These are phyloP conservation scores for Fremontodendron californicum DNA, from an alignment of 345 rosid genomes.

Conservation along the genomic window DNA sequence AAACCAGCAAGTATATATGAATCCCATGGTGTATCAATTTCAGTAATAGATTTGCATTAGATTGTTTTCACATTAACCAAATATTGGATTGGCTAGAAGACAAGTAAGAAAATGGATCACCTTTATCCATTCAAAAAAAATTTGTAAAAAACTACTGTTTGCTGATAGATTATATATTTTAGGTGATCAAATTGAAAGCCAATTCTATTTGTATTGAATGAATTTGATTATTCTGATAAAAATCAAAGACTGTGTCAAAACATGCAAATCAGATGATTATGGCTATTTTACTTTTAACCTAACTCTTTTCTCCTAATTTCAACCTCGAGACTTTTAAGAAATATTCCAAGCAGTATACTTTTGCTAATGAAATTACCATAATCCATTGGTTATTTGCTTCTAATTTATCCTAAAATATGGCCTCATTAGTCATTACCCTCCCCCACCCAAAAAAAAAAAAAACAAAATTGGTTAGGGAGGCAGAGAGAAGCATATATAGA, in stretches of 20 bases:
- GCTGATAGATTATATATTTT: not conserved
- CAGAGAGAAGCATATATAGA: not conserved
- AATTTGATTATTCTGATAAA: not conserved
- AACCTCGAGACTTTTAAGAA: not conserved
- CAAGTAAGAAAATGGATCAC: not conserved
- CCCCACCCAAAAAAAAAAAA: no score
- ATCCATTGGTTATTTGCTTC: not conserved
- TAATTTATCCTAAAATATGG: not conserved
- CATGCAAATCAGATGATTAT: not conserved
- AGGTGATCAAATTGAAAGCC: not conserved
- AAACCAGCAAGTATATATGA: slow-evolving; percentile 26
- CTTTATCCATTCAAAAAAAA: not conserved
- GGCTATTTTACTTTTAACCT: not conserved
- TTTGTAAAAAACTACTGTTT: not conserved
- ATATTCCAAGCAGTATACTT: not conserved
- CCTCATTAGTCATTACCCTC: no score
- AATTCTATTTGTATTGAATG: no score
- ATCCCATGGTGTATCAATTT: slow-evolving; percentile 31
- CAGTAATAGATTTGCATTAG: slow-evolving; percentile 22
- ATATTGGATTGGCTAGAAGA: slow-evolving; percentile 11
- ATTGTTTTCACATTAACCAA: not conserved
- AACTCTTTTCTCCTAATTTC: not conserved
- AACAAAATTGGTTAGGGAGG: not conserved
- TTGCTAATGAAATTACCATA: not conserved
- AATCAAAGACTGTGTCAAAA: not conserved